Percentiles rank a stretch among this genome's conserved stretches.
Conservation (phyloP, 495 filamentous ascomycete species). For the Elaphomyces granulatus region DNA sequence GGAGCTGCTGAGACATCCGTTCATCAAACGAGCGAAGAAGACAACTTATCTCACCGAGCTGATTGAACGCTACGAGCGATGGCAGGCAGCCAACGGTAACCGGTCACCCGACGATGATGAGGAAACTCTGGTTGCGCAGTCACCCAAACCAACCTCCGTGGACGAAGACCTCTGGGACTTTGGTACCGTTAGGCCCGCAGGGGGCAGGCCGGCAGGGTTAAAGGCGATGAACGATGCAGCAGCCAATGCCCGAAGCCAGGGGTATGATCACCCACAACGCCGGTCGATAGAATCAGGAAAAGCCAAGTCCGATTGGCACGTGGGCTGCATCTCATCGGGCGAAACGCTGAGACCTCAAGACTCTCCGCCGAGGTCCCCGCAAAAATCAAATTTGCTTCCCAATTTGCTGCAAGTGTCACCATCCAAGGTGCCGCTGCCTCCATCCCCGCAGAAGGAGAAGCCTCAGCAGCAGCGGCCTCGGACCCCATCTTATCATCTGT, state of each 20-base stretch:
- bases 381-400: constrained; percentile 6
- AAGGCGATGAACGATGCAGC: constrained; percentile 60
- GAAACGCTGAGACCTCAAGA: constrained; percentile 13
- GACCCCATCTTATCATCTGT: constrained; percentile 29
- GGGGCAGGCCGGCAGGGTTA: constrained; percentile 37
- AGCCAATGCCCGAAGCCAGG: constrained; percentile 46
- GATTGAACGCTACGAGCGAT: constrained; percentile 79
- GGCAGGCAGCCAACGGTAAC: constrained; percentile 52
- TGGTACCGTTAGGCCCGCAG: constrained; percentile 68
- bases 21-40: constrained; percentile 79
- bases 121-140: constrained; percentile 28
- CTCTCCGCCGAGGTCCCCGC: constrained; percentile 7
- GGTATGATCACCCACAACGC: constrained; percentile 5
- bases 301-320: neutral
- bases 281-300: too few relatives aligned
- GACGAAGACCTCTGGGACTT: constrained; percentile 88
- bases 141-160: constrained; percentile 16
- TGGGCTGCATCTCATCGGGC: constrained; percentile 4
- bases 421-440: constrained; percentile 47
- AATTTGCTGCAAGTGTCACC: constrained; percentile 36
- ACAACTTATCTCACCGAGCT: constrained; percentile 83
- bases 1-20: constrained; percentile 79
- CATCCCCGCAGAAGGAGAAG: constrained; percentile 21
- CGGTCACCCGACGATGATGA: constrained; percentile 43
- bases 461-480: constrained; percentile 23